Evolutionary conservation across 768 basidiomycete genomes (phyloP), one percentile per base, ranked within the genome.

Genomic region (Agrocybe chaxingu): DNA sequence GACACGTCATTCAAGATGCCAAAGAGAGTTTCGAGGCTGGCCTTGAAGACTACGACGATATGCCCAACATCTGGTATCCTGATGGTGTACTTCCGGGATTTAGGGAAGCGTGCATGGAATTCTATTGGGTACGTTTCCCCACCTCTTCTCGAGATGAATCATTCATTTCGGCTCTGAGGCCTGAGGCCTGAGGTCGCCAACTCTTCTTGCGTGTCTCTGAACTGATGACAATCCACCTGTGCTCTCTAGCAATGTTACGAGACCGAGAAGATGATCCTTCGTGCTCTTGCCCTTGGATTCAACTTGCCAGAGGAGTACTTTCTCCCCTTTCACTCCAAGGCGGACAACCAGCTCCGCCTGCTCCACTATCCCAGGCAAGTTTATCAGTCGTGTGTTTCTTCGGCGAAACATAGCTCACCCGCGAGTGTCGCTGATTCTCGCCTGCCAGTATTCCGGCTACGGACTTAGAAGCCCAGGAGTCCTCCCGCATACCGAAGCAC

Each of bases 21-120:
- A 80, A 79, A 56, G 81, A 81, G 59, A 79, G 74, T 50, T 81
- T 80, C 48, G 80, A 82, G 51, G 68, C 70, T n/a, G 80, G 79
- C 1, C 66, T 74, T 24, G 80, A 81, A 41, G 66, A 71, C n/a
- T 66, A 75, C 40, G 60, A 57, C 3, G 53, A 59, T 0, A 73
- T 76, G 67, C 78, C 80, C 1, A 82, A 84, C 54, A 78, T 82
- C 33, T 84, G 82, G 81, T 72, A 77, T 8, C 75, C 78, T 0
- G 80, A 80, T 4, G 70, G 66, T 10, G 64, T 74, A 0, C 63
- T 84, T 10, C 78, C 81, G 0, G 81, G 77, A 1, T 82, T 83
- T 58, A 75, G 68, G 45, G 73, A 79, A 47, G 72, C 72, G 0
- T 80, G 78, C 53, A 50, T 78, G 3, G 70, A 76, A 13, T 83